Base-by-base conservation (phyloP, 805 yeast species). In the Myxozyma monticola region DNA sequence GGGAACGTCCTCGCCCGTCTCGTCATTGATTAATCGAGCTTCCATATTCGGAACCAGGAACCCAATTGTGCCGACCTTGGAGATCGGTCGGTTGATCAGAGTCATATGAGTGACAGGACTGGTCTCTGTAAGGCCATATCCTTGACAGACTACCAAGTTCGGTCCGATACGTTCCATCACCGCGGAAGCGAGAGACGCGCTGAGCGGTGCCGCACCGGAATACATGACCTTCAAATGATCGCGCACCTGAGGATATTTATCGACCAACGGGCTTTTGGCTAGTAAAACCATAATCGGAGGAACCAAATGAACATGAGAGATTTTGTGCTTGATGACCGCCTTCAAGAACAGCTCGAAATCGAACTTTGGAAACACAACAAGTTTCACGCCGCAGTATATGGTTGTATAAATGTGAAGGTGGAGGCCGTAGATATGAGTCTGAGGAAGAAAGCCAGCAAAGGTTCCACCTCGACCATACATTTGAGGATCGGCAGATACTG, bases 41-140 rank as follows among this genome's bases (percentile, higher is more conserved):
- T 81, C 85, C 15, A 73, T 61, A 22, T 76, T 72, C 8, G 79
- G 68, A 15, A 68, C 49, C 1, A 70, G 63, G 60, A 68, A 62
- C 20, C 79, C 75, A n/a, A 78, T 69, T 1, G 81, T 68, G 5
- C 79, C 81, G 53, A 72, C 38, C 37, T 54, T 56, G n/a, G 14
- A 3, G 10, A 49, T 56, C 2, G 56, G 54, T 14, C 50, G 30
- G 30, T 30, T 41, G 12, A 39, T 34, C 1, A 84, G 85, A 60
- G 81, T 76, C 12, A 44, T 20, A 22, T 35, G 38, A 17, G 47
- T 31, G 6, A 42, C 51, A 2, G 54, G 54, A 28, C 47, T 45
- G 14, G 83, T 72, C 65, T 83, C 88, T 4, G 86, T 81, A 52
- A 79, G 68, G 3, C 87, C 86, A 65, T 80, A 79, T 14, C 83